Percentiles rank a stretch among this genome's conserved stretches.
These are phyloP conservation scores for Blastocystis sp. DNA, from an alignment of 352 stramenopile species.

Conservation along the genomic window DNA sequence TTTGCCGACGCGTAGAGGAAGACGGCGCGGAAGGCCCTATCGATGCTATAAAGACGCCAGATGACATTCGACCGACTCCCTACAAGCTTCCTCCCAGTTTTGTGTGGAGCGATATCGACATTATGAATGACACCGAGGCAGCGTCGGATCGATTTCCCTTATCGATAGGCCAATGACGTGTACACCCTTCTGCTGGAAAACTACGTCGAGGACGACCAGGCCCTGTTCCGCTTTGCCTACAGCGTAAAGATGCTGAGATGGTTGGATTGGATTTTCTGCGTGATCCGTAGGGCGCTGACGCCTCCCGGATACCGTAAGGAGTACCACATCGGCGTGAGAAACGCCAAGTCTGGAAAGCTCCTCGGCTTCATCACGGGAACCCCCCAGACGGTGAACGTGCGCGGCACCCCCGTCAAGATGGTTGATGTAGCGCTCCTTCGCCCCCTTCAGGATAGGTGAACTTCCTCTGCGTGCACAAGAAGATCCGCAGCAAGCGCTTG, in stretches of 20 bases:
- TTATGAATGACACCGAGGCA: slow-evolving; percentile 70
- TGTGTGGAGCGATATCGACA: slow-evolving; percentile 78
- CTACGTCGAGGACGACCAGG: slow-evolving; percentile 97
- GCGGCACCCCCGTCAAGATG: slow-evolving; percentile 72
- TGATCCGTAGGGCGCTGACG: slow-evolving; percentile 81
- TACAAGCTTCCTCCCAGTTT: slow-evolving; percentile 93
- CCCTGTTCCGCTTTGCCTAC: slow-evolving; percentile 91
- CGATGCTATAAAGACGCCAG: slow-evolving; percentile 83
- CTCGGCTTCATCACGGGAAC: slow-evolving; percentile 94
- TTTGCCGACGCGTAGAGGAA: slow-evolving; percentile 65
- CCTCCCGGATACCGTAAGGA: slow-evolving; percentile 85
- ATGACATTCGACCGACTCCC: slow-evolving; percentile 84
- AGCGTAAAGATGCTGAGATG: slow-evolving; percentile 80
- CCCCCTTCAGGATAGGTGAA: slow-evolving; percentile 89
- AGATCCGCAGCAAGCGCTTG: slow-evolving; percentile 88
- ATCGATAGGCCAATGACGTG: slow-evolving; percentile 79
- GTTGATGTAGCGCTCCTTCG: slow-evolving; percentile 73
- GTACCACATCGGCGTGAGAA: slow-evolving; percentile 91
- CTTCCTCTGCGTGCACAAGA: slow-evolving; percentile 98
- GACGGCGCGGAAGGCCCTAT: slow-evolving; percentile 83
- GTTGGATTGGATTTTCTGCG: slow-evolving; percentile 59
- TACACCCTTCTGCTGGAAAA: slow-evolving; percentile 93
- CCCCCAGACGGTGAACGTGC: slow-evolving; percentile 77
- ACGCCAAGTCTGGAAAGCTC: slow-evolving; percentile 84
- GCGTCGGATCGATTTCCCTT: neutral